A percentile compares a stretch with the other conserved stretches of the same genome.
Conservation (phyloP, 495 filamentous ascomycete species). For the Trichoderma virens region DNA sequence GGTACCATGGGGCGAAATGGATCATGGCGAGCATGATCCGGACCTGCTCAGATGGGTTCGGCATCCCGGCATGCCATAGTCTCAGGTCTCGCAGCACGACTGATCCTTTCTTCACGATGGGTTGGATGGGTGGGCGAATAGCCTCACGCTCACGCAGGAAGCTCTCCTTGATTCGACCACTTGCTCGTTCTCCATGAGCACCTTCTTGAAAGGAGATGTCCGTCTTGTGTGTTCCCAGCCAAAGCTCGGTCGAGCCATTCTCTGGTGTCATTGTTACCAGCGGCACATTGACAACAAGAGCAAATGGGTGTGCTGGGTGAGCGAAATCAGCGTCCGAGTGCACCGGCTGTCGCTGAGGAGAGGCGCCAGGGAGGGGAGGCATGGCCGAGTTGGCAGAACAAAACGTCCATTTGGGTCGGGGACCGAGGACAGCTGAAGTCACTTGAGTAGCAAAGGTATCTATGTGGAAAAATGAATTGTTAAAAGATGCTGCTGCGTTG, state of each 20-base stretch:
- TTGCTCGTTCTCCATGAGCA: conserved; percentile 11
- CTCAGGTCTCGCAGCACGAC: conserved; percentile 47
- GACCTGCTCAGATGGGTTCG: conserved; percentile 39
- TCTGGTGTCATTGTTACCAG: conserved; percentile 21
- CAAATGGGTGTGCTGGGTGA: conserved; percentile 25
- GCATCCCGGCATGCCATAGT: conserved; percentile 47
- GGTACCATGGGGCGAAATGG: conserved; percentile 40
- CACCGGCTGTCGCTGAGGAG: conserved; percentile 7
- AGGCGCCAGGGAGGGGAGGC: neutral
- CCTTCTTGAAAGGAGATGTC: conserved; percentile 23
- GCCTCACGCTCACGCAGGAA: conserved; percentile 24
- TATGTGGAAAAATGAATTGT: neutral
- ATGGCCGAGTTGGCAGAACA: conserved; percentile 10
- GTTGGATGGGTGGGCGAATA: conserved; percentile 29
- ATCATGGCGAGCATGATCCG: conserved; percentile 54
- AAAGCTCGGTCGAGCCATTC: conserved; percentile 39
- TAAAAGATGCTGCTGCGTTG: neutral
- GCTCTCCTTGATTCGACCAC: conserved; percentile 18
- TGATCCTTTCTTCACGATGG: conserved; percentile 29
- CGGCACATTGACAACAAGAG: conserved; percentile 22
- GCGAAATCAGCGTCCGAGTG: conserved; percentile 13
- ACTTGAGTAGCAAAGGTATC: conserved; percentile 2
- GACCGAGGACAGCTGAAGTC: conserved; percentile 5
- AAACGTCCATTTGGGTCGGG: conserved; percentile 3
- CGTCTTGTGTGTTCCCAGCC: conserved; percentile 31